Evolutionary conservation across 768 basidiomycete species (phyloP), one percentile per base, ranked within the genome.

Genomic region (Phlegmacium glaucopus): DNA sequence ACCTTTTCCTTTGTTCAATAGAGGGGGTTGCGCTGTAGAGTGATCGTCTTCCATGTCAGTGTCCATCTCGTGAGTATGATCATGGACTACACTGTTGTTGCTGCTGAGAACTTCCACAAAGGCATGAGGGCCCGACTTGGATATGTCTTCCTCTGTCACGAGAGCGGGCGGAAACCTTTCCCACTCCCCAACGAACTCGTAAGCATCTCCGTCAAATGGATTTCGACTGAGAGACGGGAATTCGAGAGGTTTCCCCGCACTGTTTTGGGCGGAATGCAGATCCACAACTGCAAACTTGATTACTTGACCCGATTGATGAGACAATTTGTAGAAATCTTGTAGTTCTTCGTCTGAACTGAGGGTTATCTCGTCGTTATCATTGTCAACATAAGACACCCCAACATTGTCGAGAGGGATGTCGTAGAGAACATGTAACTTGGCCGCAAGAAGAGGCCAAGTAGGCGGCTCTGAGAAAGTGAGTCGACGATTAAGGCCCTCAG

Each of bases 281-380:
- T 90, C 82, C 57, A 77, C 72, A 16, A 91, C 80, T 15, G 64
- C 66, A 55, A 92, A 79, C 64, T 80, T 86, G 65, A 84, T 68
- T 18, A 66, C 49, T 16, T 69, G 62, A 11, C 60, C 60, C 37
- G 57, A 47, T 16, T 50, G 52, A 53, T 64, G 46, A 48, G 67
- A 56, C 6, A 69, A 66, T 25, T 60, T 57, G 60, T 85, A 90
- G 60, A 77, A 87, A 49, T 90, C 87, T 45, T 76, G 74, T n/a
- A 91, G 77, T 62, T 92, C 90, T 28, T 83, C 82, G 45, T 88
- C 74, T 4, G 88, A 80, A 64, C 79, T 87, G 47, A 90, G 71
- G 9, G 88, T 90, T 51, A 92, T 80, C 50, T 84, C 79, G 58
- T 91, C 90, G 32, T 78, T 76, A 58, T 91, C 88, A 27, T 62